Percentiles rank a stretch among this genome's conserved stretches.
phyloP scores from a whole-genome alignment of 1,139 yeast species.

The Geotrichum europaeum region DNA sequence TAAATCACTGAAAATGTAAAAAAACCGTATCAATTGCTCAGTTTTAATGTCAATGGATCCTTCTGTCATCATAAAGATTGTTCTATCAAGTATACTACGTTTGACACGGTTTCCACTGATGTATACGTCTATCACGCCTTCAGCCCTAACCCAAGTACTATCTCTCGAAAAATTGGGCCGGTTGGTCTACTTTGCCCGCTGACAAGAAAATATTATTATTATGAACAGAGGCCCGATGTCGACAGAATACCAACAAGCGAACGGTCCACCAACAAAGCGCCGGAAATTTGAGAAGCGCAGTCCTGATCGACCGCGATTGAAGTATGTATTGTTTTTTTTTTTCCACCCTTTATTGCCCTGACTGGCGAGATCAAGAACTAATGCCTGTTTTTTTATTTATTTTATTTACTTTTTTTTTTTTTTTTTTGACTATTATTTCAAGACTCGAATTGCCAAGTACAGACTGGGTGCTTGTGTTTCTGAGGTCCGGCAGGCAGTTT shows the following conservation, averaged over 20 bases:
- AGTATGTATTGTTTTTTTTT: not conserved
- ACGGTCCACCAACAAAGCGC: not conserved
- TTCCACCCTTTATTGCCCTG: not conserved
- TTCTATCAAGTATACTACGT: not conserved
- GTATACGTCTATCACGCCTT: not conserved
- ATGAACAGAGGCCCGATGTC: not conserved
- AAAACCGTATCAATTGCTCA: too few species aligned
- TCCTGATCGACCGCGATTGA: slow-evolving; percentile 14
- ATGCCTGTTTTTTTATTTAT: too few species aligned
- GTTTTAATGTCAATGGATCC: too few species aligned
- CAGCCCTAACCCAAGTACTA: not conserved
- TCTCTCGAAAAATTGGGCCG: not conserved
- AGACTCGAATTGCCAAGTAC: slow-evolving; percentile 17
- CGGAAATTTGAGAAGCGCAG: slow-evolving; percentile 2
- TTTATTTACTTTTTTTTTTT: too few species aligned
- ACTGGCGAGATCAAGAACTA: not conserved
- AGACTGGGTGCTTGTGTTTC: slow-evolving; percentile 42
- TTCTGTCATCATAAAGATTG: too few species aligned
- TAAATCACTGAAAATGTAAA: too few species aligned
- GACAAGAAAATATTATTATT: not conserved
- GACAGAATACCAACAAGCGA: not conserved
- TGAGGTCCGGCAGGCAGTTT: slow-evolving; percentile 43
- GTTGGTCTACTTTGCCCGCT: not conserved
- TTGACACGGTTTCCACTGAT: not conserved
- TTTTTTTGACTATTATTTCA: not conserved